Percentiles rank a stretch among this genome's conserved stretches.
These are phyloP conservation scores for Pyrenopolyporus hunteri DNA, from an alignment of 495 filamentous ascomycete genomes.

Conservation along the genomic window DNA sequence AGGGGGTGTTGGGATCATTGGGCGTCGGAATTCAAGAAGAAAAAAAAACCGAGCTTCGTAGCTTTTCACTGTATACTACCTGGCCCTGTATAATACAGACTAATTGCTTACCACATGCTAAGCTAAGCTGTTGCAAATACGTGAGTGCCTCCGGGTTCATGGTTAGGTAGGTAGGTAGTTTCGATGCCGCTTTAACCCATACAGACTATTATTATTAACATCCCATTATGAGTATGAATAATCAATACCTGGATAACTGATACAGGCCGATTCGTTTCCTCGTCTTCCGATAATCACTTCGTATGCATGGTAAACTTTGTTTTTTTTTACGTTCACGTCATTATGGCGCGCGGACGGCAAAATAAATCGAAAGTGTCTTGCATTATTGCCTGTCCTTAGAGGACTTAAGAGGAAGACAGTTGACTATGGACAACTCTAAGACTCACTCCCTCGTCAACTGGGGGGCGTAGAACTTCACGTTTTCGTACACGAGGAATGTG, in stretches of 20 bases:
- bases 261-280: too few relatives aligned
- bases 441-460: conserved; percentile 35
- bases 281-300: too few relatives aligned
- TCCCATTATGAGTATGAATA: too few relatives aligned
- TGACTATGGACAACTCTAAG: background rate
- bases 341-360: too few relatives aligned
- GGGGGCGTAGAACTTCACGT: conserved; percentile 74
- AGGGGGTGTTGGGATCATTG: background rate
- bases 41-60: conserved; percentile 1
- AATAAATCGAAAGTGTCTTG: too few relatives aligned
- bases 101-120: conserved; percentile 6
- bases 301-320: too few relatives aligned
- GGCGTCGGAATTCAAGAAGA: conserved; percentile 12
- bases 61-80: background rate
- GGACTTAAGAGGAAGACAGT: too few relatives aligned
- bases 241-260: too few relatives aligned
- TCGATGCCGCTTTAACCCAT: too few relatives aligned
- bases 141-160: background rate
- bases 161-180: background rate
- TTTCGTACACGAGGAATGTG: conserved; percentile 98
- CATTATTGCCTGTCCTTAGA: too few relatives aligned
- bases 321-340: too few relatives aligned
- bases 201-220: too few relatives aligned
- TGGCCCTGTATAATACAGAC: conserved; percentile 24
- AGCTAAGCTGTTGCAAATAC: background rate